Percentiles rank a stretch among this genome's conserved stretches.
Conservation (phyloP, 768 basidiomycete species). For the Suillus spraguei region DNA sequence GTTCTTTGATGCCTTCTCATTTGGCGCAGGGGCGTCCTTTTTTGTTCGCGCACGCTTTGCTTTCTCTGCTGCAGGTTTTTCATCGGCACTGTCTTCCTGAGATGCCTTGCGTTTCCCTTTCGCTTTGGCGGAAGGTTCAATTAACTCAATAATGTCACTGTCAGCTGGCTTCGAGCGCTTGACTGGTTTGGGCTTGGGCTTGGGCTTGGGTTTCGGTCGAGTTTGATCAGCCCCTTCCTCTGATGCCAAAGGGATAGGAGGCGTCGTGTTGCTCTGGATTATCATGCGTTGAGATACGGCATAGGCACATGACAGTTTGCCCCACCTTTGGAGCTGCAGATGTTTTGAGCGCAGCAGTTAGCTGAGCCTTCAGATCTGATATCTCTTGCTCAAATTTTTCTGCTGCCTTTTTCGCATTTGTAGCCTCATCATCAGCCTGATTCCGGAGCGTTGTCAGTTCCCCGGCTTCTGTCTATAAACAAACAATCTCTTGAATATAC, state of each 20-base stretch:
- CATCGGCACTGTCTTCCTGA: constrained; percentile 24
- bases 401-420: constrained; percentile 33
- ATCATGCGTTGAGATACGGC: background rate
- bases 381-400: constrained; percentile 40
- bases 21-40: constrained; percentile 22
- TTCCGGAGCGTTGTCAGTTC: constrained; percentile 39
- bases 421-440: constrained; percentile 36
- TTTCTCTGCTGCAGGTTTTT: constrained; percentile 27
- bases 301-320: background rate
- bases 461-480: constrained; percentile 41
- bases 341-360: constrained; percentile 38
- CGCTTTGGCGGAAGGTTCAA: constrained; percentile 28
- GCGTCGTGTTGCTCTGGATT: constrained; percentile 10
- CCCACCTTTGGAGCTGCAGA: constrained; percentile 17
- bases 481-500: constrained; percentile 3
- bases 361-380: constrained; percentile 45
- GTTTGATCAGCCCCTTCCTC: constrained; percentile 13
- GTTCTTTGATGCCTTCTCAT: constrained; percentile 22
- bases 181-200: constrained; percentile 16
- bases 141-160: constrained; percentile 36
- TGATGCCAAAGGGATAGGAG: background rate
- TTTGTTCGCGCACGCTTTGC: constrained; percentile 25
- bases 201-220: constrained; percentile 24
- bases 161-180: constrained; percentile 24
- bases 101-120: constrained; percentile 44